Percentiles rank a stretch among this genome's conserved stretches.
phyloP scores from a whole-genome alignment of 805 yeast genomes.

The Metschnikowia proteae region DNA sequence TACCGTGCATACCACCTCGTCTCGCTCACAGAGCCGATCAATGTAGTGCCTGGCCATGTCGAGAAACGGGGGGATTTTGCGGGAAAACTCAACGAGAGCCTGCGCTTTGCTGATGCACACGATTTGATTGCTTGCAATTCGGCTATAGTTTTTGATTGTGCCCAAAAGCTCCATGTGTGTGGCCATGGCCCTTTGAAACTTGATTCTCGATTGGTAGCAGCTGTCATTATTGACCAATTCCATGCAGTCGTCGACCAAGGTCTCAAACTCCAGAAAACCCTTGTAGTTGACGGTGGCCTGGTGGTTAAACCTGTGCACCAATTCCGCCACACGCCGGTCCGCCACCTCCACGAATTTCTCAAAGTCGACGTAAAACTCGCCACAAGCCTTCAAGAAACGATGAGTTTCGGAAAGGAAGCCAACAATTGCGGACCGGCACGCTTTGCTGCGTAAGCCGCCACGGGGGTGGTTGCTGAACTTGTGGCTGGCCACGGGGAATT shows the following conservation, averaged over 20 bases:
- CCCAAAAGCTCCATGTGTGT: conserved; percentile 12
- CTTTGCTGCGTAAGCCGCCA: conserved; percentile 5
- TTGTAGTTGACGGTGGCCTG: conserved; percentile 3
- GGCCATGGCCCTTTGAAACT: conserved; percentile 12
- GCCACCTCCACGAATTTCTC: conserved; percentile 8
- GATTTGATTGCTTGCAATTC: conserved; percentile 3
- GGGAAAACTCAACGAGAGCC: conserved; percentile 10
- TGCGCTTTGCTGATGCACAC: conserved; percentile 6
- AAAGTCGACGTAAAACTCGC: conserved; percentile 8
- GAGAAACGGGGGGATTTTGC: conserved; percentile 8
- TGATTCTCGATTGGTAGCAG: conserved; percentile 13
- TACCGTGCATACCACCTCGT: conserved; percentile 12
- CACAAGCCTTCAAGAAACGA: conserved; percentile 9
- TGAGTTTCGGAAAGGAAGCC: conserved; percentile 8
- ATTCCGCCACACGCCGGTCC: neutral
- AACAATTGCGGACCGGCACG: conserved; percentile 8
- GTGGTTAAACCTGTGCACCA: conserved; percentile 2
- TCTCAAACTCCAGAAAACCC: conserved; percentile 10
- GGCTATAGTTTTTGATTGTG: conserved; percentile 4
- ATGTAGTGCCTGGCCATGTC: conserved; percentile 10
- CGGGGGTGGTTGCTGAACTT: neutral
- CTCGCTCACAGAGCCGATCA: conserved; percentile 8
- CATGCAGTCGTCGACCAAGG: conserved; percentile 10
- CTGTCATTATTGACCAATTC: conserved; percentile 11
- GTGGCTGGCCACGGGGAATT: conserved; percentile 5